phyloP scores from a whole-genome alignment of 129 eudicot genomes.

The Lactuca sativa region DNA sequence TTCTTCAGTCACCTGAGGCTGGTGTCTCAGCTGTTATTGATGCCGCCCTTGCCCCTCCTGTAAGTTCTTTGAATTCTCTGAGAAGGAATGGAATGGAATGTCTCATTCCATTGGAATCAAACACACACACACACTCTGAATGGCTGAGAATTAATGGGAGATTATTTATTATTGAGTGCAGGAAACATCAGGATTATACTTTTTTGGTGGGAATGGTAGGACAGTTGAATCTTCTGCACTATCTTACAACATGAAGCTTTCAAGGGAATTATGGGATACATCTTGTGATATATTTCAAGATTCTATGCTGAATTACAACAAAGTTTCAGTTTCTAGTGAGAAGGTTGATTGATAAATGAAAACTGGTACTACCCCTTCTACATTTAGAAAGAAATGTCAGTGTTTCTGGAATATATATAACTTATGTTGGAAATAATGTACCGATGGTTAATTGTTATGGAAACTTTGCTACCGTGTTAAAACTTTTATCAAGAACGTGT shows the following conservation, averaged over 20 bases:
- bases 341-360: conserved; percentile 6
- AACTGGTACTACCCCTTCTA: not conserved
- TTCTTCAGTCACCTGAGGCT: conserved; percentile 58
- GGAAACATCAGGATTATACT: conserved; percentile 77
- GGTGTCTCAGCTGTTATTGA: conserved; percentile 53
- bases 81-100: no score
- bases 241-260: conserved; percentile 53
- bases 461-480: no score
- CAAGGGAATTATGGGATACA: conserved; percentile 69
- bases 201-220: conserved; percentile 86
- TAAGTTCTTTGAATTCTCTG: conserved; percentile 33
- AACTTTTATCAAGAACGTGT: no score
- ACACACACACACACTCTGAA: not conserved
- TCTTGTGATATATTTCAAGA: conserved; percentile 57
- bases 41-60: conserved; percentile 71
- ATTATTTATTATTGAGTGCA: conserved; percentile 34
- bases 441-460: no score
- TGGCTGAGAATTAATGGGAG: not conserved
- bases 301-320: conserved; percentile 23
- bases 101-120: not conserved
- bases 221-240: conserved; percentile 60
- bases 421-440: no score
- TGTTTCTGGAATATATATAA: no score
- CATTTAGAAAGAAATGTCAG: no score
- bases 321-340: conserved; percentile 1